A percentile compares a stretch with the other conserved stretches of the same genome.
Conservation (phyloP, 805 yeast species). For the Candida boleticola region DNA sequence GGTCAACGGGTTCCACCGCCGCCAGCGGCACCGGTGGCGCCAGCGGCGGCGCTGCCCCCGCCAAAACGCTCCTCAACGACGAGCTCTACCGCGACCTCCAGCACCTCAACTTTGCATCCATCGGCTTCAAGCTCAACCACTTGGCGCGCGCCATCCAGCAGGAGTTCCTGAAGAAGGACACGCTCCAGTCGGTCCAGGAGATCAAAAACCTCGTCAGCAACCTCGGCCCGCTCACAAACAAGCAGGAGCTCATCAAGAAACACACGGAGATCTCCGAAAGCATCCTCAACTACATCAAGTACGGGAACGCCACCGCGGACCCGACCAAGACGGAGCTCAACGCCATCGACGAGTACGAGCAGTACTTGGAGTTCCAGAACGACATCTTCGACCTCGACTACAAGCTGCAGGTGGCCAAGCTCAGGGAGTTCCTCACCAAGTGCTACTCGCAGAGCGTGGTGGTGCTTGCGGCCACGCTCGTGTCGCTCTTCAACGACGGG, state of each 20-base stretch:
- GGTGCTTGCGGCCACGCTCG: constrained; percentile 53
- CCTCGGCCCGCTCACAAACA: constrained; percentile 61
- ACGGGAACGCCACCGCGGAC: constrained; percentile 9
- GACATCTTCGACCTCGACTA: constrained; percentile 53
- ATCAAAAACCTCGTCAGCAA: constrained; percentile 72
- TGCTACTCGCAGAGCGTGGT: constrained; percentile 42
- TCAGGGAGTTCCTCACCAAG: constrained; percentile 38
- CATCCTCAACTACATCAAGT: constrained; percentile 48
- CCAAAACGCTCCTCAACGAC: constrained; percentile 36
- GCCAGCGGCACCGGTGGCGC: background rate
- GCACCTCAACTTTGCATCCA: constrained; percentile 71
- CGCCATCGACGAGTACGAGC: constrained; percentile 30
- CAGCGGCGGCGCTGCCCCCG: background rate
- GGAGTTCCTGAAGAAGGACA: constrained; percentile 42
- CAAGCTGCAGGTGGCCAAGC: constrained; percentile 23
- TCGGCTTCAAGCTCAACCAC: constrained; percentile 69
- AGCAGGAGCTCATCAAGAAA: constrained; percentile 65
- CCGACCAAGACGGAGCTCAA: constrained; percentile 18
- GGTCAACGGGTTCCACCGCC: constrained; percentile 1
- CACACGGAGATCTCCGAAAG: constrained; percentile 76
- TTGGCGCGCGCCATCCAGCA: constrained; percentile 70
- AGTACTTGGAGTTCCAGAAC: constrained; percentile 62
- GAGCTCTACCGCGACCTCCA: constrained; percentile 51
- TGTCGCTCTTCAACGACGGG: constrained; percentile 67
- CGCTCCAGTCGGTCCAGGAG: constrained; percentile 30